Evolutionary conservation across 176 grass and related monocot species (phyloP), one percentile per base, ranked within the genome.

Genomic region (Eleusine coracana): DNA sequence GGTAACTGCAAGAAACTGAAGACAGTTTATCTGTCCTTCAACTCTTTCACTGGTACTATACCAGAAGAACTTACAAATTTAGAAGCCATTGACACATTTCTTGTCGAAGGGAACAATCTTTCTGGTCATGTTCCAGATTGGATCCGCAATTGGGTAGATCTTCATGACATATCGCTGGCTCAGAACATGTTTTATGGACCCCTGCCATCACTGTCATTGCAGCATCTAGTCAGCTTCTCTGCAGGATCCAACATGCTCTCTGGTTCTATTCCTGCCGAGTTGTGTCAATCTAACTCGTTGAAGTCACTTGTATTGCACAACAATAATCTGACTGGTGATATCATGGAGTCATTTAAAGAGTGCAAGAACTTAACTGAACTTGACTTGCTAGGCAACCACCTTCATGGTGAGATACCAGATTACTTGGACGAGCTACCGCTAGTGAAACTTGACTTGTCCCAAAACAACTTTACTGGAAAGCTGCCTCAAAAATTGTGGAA

Each of bases 331-430:
- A 92, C 86, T 27, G 93, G 93, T 68, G 94, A 68, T 74, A 92
- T 99, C 12, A 75, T 75, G 29, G 74, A 83, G 82, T 80, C 87
- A 66, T 90, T 96, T 83, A 92, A 84, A 85, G 74, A 48, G 66
- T 99, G 96, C 82, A 86, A 20, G 62, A 92, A 92, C 18, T 86
- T 99, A 76, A 99, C 85, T 37, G 93, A 94, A 65, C 74, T 99
- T 58, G 88, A 92, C 73, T 86, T 99, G 74, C 42, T 82, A 75
- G 89, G 87, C 31, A 99, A 99, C 81, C 89, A 87, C 56, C 77
- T 99, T 91, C 80, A 89, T 87, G 96, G 96, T n/a, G 83, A 88
- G 86, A 78, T 99, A 85, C 96, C 96, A 8, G 77, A 68, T 49
- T 94, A 99, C 80, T 77, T 99, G 68, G 85, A 85, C 49, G 87